Percentiles rank a stretch among this genome's conserved stretches.
These are phyloP conservation scores for Aspergillus egyptiacus DNA, from an alignment of 495 filamentous ascomycete species.

Conservation along the genomic window DNA sequence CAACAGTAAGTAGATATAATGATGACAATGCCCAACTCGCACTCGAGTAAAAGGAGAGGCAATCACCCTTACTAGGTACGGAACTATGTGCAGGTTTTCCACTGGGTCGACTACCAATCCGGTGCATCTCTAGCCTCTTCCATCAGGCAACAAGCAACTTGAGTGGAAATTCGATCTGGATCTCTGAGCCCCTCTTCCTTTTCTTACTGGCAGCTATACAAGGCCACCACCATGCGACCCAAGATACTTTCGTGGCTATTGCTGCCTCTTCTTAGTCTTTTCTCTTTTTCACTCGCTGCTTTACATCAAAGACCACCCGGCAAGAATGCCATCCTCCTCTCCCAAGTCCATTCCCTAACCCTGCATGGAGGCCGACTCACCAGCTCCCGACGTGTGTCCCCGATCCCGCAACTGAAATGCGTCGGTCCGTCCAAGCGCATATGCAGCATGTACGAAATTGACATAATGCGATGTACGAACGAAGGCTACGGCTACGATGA, in stretches of 20 bases:
- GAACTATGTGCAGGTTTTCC: too few relatives aligned
- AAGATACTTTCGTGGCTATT: conserved; percentile 9
- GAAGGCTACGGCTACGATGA: conserved; percentile 61
- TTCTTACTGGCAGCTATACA: not conserved
- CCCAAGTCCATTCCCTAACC: conserved; percentile 71
- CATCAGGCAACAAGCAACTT: too few relatives aligned
- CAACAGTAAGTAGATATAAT: too few relatives aligned
- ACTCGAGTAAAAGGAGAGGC: too few relatives aligned
- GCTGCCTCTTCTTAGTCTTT: conserved; percentile 25
- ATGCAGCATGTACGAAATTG: conserved; percentile 60
- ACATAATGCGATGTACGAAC: conserved; percentile 86
- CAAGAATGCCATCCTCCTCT: conserved; percentile 64
- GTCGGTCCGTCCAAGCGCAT: conserved; percentile 55
- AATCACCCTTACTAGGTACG: too few relatives aligned
- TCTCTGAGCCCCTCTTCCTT: too few relatives aligned
- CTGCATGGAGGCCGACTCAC: conserved; percentile 60
- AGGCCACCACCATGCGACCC: conserved; percentile 13
- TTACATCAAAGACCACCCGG: conserved; percentile 35
- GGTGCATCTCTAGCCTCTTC: too few relatives aligned
- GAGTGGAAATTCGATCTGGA: too few relatives aligned
- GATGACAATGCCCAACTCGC: too few relatives aligned
- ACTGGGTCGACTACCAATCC: too few relatives aligned
- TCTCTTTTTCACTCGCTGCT: conserved; percentile 30
- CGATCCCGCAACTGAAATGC: conserved; percentile 81
- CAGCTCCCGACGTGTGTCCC: conserved; percentile 64